Conservation (phyloP, 768 basidiomycete species). For the Boletus pseudopeckii region DNA sequence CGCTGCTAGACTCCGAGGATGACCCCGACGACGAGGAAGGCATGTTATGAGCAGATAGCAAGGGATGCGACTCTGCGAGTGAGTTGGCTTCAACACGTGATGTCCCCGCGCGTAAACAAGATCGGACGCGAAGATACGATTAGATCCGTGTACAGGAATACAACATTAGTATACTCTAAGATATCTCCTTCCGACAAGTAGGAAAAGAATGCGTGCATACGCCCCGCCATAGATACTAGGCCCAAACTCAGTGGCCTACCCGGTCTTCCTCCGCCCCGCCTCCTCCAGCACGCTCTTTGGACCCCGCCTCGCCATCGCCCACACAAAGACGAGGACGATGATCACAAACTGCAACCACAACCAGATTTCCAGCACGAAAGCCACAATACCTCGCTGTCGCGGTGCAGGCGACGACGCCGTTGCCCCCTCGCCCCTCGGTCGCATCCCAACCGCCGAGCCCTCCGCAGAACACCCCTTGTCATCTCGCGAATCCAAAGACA, state of each 20-base stretch:
- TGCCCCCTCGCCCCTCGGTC: conserved; percentile 3
- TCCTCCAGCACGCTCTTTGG: conserved; percentile 65
- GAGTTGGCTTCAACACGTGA: conserved; percentile 7
- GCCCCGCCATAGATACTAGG: neutral
- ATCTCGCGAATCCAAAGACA: conserved; percentile 11
- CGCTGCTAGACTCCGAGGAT: conserved; percentile 33
- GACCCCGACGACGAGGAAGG: conserved; percentile 24
- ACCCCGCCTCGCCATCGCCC: conserved; percentile 75
- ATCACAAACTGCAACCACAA: conserved; percentile 79
- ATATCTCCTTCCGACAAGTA: conserved; percentile 14
- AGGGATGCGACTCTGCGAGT: neutral
- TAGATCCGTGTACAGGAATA: conserved; percentile 16
- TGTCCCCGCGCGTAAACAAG: too few relatives aligned
- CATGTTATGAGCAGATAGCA: conserved; percentile 5
- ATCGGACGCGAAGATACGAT: conserved; percentile 4
- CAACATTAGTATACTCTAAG: conserved; percentile 17
- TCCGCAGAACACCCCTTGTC: conserved; percentile 3
- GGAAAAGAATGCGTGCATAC: neutral
- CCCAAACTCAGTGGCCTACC: neutral
- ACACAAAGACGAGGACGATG: conserved; percentile 73
- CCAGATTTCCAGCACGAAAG: conserved; percentile 70
- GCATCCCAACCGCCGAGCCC: neutral
- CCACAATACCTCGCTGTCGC: conserved; percentile 34
- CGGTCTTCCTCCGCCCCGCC: conserved; percentile 32
- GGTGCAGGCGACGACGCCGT: conserved; percentile 16